Base-by-base conservation (phyloP, 352 stramenopile species). In the Phytophthora cryptogea region DNA sequence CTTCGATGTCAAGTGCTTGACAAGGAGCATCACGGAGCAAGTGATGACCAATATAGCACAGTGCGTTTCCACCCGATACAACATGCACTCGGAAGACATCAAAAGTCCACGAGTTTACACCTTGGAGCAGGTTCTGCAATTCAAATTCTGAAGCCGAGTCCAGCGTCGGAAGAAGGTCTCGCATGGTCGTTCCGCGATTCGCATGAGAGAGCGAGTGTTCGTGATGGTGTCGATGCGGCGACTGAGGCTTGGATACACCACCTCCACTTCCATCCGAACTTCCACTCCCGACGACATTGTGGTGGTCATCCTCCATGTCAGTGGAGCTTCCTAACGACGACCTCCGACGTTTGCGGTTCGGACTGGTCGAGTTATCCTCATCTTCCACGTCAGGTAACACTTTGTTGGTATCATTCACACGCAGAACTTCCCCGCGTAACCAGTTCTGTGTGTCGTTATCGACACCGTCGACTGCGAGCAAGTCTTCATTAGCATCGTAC, bases 401-500 rank as follows among this genome's bases (percentile, higher is more conserved):
- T 42, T 91, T 90, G 28, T 56, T 75, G 10, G 76, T 86, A 53
- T 92, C 78, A 35, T 89, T 88, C 27, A 70, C 72, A 40, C 80
- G 78, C 32, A 93, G 63, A n/a, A 94, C 71, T 54, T 92, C 87
- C 1, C 83, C 84, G 9, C 83, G 83, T 17, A 94, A 63, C 83
- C 86, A 96, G 54, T 92, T 90, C 63, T 94, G 83, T 28, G 83
- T 96, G 53, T 94, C 84, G 5, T 88, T 39, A 55, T 94, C 86
- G 4, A 96, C 78, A 17, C 76, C 84, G 52, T 88, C 76, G 16
- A 72, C 84, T 16, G 76, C 68, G 10, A 91, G 53, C 14, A 92
- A 56, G 7, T 89, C 80, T 40, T 90, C 84, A 39, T 87, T 88
- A 3, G 82, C 86, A 41, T 94, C 83, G 55, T 96, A 94, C 8